phyloP scores from a whole-genome alignment of 129 eudicot species.

The Flaveria bidentis region DNA sequence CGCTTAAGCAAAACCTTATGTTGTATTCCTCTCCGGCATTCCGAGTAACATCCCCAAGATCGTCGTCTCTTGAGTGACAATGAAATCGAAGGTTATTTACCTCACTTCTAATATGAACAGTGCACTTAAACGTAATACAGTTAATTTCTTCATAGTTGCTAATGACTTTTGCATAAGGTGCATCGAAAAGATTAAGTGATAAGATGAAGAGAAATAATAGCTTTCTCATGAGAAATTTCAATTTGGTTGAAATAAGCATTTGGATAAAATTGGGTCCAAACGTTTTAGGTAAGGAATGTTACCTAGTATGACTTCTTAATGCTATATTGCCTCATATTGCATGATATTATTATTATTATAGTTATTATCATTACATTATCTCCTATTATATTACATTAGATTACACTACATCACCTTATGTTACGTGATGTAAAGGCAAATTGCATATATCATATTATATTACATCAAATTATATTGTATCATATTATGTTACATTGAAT shows the following conservation, averaged over 20 bases:
- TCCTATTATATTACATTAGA: background rate
- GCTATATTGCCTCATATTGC: background rate
- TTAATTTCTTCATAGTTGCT: background rate
- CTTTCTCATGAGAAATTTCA: background rate
- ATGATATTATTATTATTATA: background rate
- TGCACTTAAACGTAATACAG: background rate
- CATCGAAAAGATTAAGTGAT: background rate
- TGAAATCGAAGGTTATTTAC: background rate
- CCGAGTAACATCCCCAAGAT: too few species aligned
- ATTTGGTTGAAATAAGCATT: constrained; percentile 2
- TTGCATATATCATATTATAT: too few species aligned
- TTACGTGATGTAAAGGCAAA: too few species aligned
- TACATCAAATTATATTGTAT: too few species aligned
- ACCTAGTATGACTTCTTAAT: background rate
- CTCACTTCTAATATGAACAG: background rate
- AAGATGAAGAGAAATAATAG: background rate
- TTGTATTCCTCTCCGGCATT: too few species aligned
- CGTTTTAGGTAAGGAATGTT: background rate
- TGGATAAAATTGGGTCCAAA: background rate
- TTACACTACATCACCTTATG: background rate
- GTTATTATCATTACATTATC: too few species aligned
- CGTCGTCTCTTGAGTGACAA: too few species aligned
- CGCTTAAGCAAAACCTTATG: too few species aligned
- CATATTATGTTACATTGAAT: too few species aligned
- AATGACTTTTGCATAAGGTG: background rate